Percentiles rank a stretch among this genome's conserved stretches.
Conservation (phyloP, 441 rosid genomes). For the Gossypium schwendimanii region DNA sequence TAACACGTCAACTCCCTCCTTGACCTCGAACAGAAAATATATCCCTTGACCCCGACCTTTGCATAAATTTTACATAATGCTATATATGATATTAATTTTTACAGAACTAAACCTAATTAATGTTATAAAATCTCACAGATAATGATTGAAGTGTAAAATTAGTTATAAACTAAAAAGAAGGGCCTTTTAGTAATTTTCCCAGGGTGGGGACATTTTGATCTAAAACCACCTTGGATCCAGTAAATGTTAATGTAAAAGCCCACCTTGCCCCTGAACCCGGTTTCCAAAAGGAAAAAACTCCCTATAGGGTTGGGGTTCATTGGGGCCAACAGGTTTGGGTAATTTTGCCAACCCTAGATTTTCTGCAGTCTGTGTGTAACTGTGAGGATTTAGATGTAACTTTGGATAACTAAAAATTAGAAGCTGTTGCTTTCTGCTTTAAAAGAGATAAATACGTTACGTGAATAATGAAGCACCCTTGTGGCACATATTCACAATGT, state of each 20-base stretch:
- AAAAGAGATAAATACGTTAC: background rate
- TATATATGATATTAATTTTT: background rate
- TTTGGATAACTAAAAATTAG: slow-evolving; percentile 3
- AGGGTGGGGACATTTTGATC: background rate
- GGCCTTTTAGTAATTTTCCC: background rate
- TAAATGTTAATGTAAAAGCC: background rate
- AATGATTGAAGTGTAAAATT: background rate
- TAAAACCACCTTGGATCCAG: background rate
- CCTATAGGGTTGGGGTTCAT: background rate
- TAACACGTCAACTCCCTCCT: background rate
- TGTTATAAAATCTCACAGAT: background rate
- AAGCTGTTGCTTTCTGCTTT: slow-evolving; percentile 2
- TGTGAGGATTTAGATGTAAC: background rate
- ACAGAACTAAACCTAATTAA: background rate
- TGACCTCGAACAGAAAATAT: too few relatives aligned
- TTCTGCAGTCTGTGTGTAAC: background rate
- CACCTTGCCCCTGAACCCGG: background rate
- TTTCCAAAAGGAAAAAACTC: background rate
- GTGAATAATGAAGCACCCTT: background rate
- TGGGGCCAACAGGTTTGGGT: background rate
- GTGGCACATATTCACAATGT: background rate
- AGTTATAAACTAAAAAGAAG: background rate
- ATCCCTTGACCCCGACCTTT: background rate
- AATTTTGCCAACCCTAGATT: background rate
- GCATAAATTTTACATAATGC: background rate